Percentiles rank a stretch among this genome's conserved stretches.
phyloP scores from a whole-genome alignment of 192 early-diverging fungal genomes.

The Rhizophagus clarus region DNA sequence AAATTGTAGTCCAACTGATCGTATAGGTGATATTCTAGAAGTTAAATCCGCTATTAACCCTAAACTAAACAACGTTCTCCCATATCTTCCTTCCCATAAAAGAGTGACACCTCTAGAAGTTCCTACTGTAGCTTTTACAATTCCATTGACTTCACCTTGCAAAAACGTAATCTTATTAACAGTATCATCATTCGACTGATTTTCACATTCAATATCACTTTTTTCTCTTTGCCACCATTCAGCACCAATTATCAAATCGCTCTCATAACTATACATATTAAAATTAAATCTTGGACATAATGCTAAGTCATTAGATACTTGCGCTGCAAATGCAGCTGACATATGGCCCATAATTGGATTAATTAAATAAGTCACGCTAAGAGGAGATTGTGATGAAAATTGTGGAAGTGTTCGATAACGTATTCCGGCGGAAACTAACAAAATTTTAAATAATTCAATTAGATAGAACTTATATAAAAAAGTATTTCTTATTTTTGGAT shows the following conservation, averaged over 20 bases:
- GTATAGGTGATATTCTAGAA: constrained; percentile 49
- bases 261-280: constrained; percentile 89
- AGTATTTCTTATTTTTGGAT: background rate
- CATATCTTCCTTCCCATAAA: constrained; percentile 73
- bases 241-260: constrained; percentile 84
- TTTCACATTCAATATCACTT: constrained; percentile 15
- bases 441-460: background rate
- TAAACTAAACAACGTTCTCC: constrained; percentile 64
- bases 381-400: constrained; percentile 23
- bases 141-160: constrained; percentile 24
- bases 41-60: constrained; percentile 68
- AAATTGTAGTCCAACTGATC: constrained; percentile 56
- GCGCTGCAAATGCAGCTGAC: constrained; percentile 79
- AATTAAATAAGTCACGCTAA: constrained; percentile 69
- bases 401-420: constrained; percentile 67
- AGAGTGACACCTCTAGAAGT: constrained; percentile 61
- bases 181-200: constrained; percentile 25
- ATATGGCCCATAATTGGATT: constrained; percentile 96
- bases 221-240: constrained; percentile 69
- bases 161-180: constrained; percentile 30
- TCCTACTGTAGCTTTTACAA: constrained; percentile 39
- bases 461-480: background rate
- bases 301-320: constrained; percentile 67
- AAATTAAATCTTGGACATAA: constrained; percentile 87
- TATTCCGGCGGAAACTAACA: constrained; percentile 66